Conservation (phyloP, 306 rosid species). For the Biancaea sappan region DNA sequence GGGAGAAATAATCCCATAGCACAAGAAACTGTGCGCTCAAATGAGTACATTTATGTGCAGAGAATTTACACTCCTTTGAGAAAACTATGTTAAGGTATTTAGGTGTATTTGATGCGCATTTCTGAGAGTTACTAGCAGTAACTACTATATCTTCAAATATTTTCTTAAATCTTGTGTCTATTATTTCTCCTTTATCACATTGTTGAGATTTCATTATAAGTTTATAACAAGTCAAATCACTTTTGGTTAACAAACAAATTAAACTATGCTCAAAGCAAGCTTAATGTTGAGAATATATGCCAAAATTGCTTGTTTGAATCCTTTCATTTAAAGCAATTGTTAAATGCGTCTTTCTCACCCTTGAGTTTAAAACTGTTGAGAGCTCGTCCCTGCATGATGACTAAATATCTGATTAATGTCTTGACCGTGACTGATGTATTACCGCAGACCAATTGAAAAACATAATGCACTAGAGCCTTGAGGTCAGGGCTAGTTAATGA, state of each 20-base stretch:
- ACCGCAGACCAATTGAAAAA: constrained; percentile 44
- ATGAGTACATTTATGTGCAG: too few species aligned
- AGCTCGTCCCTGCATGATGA: neutral
- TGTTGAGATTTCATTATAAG: too few species aligned
- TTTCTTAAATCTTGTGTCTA: too few species aligned
- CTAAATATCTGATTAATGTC: constrained; percentile 5
- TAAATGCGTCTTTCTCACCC: constrained; percentile 14
- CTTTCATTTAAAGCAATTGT: constrained; percentile 16
- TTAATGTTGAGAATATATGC: constrained; percentile 1
- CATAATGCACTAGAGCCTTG: constrained; percentile 45
- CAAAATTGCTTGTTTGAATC: neutral
- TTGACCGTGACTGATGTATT: constrained; percentile 50
- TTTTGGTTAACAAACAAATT: neutral
- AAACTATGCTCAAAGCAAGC: constrained; percentile 14
- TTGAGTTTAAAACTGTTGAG: neutral
- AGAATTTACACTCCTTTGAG: too few species aligned
- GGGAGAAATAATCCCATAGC: too few species aligned
- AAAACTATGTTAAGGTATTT: too few species aligned
- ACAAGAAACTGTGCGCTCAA: too few species aligned
- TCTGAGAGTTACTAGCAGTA: too few species aligned
- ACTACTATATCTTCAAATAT: too few species aligned
- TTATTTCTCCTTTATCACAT: too few species aligned
- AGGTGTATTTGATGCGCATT: too few species aligned
- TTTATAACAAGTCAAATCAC: too few species aligned
- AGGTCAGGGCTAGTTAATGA: constrained; percentile 47